These are phyloP conservation scores for Papilionanthe hybrid DNA, from an alignment of 116 monocot genomes.

Conservation along the genomic window DNA sequence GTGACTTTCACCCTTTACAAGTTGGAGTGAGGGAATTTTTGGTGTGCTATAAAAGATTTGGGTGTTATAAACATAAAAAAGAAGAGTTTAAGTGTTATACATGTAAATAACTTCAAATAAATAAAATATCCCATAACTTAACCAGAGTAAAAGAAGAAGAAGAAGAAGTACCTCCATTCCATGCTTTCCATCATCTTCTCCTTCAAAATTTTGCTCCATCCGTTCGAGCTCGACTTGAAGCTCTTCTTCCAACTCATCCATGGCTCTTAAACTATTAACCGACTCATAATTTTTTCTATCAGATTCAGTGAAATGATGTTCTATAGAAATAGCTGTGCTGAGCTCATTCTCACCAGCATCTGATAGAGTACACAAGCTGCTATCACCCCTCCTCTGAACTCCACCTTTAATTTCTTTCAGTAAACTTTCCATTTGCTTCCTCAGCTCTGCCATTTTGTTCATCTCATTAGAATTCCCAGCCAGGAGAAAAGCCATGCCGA, in stretches of 20 bases:
- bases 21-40: no score
- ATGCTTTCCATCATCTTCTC: conserved; percentile 13
- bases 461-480: conserved; percentile 47
- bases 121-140: background rate
- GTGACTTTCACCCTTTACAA: no score
- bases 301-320: conserved; percentile 6
- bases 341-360: conserved; percentile 8
- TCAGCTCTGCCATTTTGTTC: conserved; percentile 61
- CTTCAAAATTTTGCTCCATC: conserved; percentile 26
- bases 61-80: no score
- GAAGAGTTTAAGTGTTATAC: background rate
- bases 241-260: conserved; percentile 66
- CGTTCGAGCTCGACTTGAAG: conserved; percentile 56
- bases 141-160: background rate
- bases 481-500: conserved; percentile 46
- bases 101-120: background rate
- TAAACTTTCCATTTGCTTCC: conserved; percentile 61
- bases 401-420: conserved; percentile 48
- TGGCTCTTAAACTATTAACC: background rate
- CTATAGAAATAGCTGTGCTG: conserved; percentile 8
- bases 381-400: conserved; percentile 27
- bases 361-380: conserved; percentile 2
- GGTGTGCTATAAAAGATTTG: no score
- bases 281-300: conserved; percentile 5
- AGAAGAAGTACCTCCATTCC: conserved; percentile 34